phyloP scores from a whole-genome alignment of 78 protist genomes.

The Isochrysis galbana region DNA sequence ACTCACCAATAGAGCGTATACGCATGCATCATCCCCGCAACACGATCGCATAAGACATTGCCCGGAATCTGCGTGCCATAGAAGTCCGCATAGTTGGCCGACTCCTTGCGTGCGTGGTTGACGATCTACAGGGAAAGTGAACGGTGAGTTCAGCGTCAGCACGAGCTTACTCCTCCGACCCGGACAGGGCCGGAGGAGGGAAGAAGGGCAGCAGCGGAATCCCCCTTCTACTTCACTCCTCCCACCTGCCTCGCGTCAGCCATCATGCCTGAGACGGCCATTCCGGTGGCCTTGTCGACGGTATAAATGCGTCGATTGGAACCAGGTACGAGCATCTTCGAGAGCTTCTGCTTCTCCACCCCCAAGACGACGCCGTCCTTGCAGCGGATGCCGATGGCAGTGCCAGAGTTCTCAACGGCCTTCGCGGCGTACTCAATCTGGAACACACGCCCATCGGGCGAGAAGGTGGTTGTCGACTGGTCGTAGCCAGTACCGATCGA shows the following conservation, averaged over 20 bases:
- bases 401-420: conserved; percentile 97
- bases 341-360: conserved; percentile 89
- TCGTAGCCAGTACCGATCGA: conserved; percentile 79
- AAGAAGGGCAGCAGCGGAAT: too few species aligned
- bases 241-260: not conserved
- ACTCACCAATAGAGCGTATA: conserved; percentile 81
- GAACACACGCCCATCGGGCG: conserved; percentile 98
- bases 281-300: conserved; percentile 84
- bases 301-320: conserved; percentile 80
- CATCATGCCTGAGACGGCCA: conserved; percentile 55
- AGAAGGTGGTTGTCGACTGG: conserved; percentile 86
- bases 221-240: not conserved
- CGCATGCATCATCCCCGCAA: conserved; percentile 54
- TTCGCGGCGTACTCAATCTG: conserved; percentile 98
- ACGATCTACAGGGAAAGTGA: conserved; percentile 77
- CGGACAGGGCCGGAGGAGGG: not conserved
- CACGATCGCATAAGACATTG: conserved; percentile 31
- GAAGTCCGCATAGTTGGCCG: conserved; percentile 60
- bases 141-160: not conserved
- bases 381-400: conserved; percentile 87
- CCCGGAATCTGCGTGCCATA: conserved; percentile 81
- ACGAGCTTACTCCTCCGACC: not conserved
- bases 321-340: conserved; percentile 79
- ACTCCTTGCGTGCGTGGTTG: conserved; percentile 83
- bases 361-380: conserved; percentile 98